Conservation (phyloP, 2,329 filamentous ascomycete genomes). For the Fusarium marasasianum region DNA sequence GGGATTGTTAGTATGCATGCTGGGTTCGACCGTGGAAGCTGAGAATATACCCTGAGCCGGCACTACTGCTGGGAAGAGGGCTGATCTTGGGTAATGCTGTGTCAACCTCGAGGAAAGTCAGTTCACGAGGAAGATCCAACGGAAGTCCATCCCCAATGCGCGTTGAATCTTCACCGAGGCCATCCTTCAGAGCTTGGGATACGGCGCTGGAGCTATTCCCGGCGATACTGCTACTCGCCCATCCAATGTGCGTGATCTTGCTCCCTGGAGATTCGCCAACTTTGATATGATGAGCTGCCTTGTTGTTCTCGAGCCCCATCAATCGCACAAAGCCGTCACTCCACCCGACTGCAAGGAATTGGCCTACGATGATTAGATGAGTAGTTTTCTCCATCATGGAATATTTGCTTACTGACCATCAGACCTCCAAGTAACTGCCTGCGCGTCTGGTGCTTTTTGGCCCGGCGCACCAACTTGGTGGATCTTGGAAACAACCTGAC, state of each 20-base stretch:
- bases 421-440: constrained; percentile 70
- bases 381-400: neutral
- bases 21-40: neutral
- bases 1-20: constrained; percentile 17
- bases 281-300: constrained; percentile 77
- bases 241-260: constrained; percentile 63
- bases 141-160: constrained; percentile 24
- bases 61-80: constrained; percentile 69
- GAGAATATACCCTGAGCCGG: constrained; percentile 64
- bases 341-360: constrained; percentile 84
- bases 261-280: constrained; percentile 56
- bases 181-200: constrained; percentile 22
- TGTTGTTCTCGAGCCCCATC: constrained; percentile 82
- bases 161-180: constrained; percentile 11
- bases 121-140: constrained; percentile 73
- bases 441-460: constrained; percentile 53
- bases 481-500: constrained; percentile 69
- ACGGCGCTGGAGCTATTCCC: constrained; percentile 39
- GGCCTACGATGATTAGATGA: constrained; percentile 57
- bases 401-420: constrained; percentile 62
- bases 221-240: constrained; percentile 58
- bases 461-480: constrained; percentile 55
- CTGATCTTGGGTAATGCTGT: constrained; percentile 80
- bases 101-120: constrained; percentile 80
- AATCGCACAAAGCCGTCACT: constrained; percentile 82